Evolutionary conservation across 192 early-diverging fungal species (phyloP).

Genomic region (Entomortierella beljakovae): DNA sequence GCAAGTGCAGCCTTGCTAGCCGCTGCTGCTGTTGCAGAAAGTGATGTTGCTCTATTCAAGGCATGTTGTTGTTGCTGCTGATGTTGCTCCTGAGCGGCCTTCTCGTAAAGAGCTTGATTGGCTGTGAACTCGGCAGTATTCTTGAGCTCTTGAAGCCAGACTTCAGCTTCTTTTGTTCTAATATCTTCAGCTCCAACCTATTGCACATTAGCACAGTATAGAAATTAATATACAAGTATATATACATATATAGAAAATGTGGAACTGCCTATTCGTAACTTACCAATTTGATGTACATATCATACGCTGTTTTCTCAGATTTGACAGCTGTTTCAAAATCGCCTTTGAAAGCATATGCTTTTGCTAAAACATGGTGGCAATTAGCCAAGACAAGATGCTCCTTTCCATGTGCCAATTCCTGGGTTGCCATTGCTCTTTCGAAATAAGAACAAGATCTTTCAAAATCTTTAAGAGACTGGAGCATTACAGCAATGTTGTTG

Average conservation of each 20-base stretch:
- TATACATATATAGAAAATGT: background rate
- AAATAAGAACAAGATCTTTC: constrained; percentile 75
- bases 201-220: background rate
- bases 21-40: constrained; percentile 51
- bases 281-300: constrained; percentile 68
- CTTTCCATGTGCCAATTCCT: constrained; percentile 72
- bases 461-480: constrained; percentile 76
- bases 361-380: constrained; percentile 80
- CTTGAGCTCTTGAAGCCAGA: constrained; percentile 74
- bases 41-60: constrained; percentile 15
- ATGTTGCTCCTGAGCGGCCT: constrained; percentile 27
- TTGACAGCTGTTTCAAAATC: constrained; percentile 83
- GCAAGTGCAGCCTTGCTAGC: constrained; percentile 40
- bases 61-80: constrained; percentile 29
- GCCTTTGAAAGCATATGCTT: constrained; percentile 74
- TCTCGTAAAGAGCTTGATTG: constrained; percentile 44
- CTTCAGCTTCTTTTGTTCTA: constrained; percentile 75
- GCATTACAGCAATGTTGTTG: constrained; percentile 80
- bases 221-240: background rate
- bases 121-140: constrained; percentile 40
- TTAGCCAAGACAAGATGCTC: constrained; percentile 66
- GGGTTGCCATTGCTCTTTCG: constrained; percentile 74
- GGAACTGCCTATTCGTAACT: background rate
- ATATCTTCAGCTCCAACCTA: constrained; percentile 78
- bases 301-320: constrained; percentile 75